phyloP scores from a whole-genome alignment of 2,329 filamentous ascomycete species.

The Epichloe glyceriae region DNA sequence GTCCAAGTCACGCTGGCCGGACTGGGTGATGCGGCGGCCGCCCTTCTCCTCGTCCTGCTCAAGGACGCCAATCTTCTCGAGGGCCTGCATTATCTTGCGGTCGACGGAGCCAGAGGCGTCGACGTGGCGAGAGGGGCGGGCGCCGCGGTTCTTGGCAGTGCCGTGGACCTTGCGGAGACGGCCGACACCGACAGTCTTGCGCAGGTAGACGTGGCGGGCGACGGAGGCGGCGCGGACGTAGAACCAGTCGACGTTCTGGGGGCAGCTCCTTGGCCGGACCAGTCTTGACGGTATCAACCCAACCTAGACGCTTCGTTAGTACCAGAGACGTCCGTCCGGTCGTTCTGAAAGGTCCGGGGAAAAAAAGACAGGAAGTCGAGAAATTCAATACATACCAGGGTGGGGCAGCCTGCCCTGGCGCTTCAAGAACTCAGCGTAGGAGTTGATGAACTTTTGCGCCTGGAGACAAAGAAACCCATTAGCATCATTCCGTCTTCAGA shows the following conservation, averaged over 20 bases:
- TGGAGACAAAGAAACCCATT: conserved; percentile 42
- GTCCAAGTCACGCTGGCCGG: conserved; percentile 98
- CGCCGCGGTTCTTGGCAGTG: conserved; percentile 92
- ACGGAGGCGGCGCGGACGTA: conserved; percentile 83
- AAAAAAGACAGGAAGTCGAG: too few relatives aligned
- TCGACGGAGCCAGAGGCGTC: conserved; percentile 91
- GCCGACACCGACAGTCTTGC: conserved; percentile 98
- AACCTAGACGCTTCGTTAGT: conserved; percentile 43
- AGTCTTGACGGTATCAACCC: conserved; percentile 99
- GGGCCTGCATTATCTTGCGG: conserved; percentile 92
- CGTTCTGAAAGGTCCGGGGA: too few relatives aligned
- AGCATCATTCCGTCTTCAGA: conserved; percentile 66
- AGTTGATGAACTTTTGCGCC: conserved; percentile 81
- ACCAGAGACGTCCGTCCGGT: too few relatives aligned
- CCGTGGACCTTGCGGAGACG: conserved; percentile 95
- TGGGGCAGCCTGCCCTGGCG: conserved; percentile 86
- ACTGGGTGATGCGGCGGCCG: conserved; percentile 94
- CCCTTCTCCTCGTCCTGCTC: conserved; percentile 98
- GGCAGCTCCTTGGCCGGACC: conserved; percentile 89
- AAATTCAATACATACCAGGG: conserved; percentile 51
- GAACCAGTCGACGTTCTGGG: conserved; percentile 97
- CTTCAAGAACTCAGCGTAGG: conserved; percentile 85
- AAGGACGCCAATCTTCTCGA: conserved; percentile 98
- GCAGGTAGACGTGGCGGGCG: conserved; percentile 96
- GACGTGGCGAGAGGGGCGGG: conserved; percentile 84